These are phyloP conservation scores for Cladosporium sp. DNA, from an alignment of 2,329 filamentous ascomycete genomes.

Conservation along the genomic window DNA sequence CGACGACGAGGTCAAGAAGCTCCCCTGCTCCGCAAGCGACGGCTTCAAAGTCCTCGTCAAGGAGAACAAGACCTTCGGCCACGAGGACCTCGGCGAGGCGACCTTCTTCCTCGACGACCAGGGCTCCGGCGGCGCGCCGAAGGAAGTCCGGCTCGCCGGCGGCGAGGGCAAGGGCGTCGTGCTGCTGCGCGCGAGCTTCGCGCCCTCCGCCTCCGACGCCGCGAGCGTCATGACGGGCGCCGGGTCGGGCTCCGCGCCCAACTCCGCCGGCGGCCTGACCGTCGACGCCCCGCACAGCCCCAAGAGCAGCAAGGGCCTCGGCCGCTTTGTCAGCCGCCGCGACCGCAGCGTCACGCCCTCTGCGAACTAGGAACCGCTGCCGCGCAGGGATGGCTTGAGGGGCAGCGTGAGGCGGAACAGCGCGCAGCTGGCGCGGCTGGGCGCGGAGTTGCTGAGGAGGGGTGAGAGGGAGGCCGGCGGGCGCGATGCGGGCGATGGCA, in stretches of 20 bases:
- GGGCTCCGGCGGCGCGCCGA: slow-evolving; percentile 59
- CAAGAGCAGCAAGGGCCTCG: slow-evolving; percentile 19
- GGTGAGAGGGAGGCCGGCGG: background rate
- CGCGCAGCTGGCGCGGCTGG: background rate
- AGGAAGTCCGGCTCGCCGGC: slow-evolving; percentile 63
- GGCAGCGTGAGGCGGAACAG: background rate
- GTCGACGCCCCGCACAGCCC: background rate
- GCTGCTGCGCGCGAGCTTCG: slow-evolving; percentile 38
- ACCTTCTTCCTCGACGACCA: slow-evolving; percentile 89
- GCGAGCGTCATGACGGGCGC: slow-evolving; percentile 17
- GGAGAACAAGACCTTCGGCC: slow-evolving; percentile 77
- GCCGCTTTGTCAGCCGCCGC: slow-evolving; percentile 21
- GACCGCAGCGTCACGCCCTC: slow-evolving; percentile 28
- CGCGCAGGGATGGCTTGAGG: slow-evolving; percentile 3
- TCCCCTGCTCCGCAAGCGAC: slow-evolving; percentile 70
- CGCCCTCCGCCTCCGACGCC: slow-evolving; percentile 20
- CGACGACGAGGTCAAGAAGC: slow-evolving; percentile 56
- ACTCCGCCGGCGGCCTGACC: background rate
- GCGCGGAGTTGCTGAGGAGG: background rate
- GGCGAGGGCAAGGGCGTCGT: slow-evolving; percentile 72
- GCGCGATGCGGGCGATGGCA: no score
- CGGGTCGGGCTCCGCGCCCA: slow-evolving; percentile 11
- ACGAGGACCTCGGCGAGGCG: slow-evolving; percentile 78
- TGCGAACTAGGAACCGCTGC: slow-evolving; percentile 9
- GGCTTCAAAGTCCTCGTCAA: slow-evolving; percentile 83